These are phyloP conservation scores for Amphicarpaea edgeworthii DNA, from an alignment of 306 rosid genomes.

Conservation along the genomic window DNA sequence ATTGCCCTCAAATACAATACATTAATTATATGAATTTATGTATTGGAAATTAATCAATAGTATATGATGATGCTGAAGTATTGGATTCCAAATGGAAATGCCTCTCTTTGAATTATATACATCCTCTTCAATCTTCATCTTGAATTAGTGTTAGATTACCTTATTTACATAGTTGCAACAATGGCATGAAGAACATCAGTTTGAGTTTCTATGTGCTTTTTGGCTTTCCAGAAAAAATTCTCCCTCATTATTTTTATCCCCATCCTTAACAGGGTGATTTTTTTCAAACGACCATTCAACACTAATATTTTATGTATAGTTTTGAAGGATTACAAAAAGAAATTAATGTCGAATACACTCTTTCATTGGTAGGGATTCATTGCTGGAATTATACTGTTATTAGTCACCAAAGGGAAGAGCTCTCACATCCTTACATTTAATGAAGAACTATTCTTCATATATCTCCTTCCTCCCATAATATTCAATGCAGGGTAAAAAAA, in stretches of 20 bases:
- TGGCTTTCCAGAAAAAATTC: constrained; percentile 3
- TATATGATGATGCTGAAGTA: background rate
- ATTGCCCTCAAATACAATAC: background rate
- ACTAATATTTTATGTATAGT: background rate
- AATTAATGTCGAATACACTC: background rate
- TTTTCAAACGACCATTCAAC: background rate
- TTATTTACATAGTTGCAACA: background rate
- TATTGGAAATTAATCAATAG: background rate
- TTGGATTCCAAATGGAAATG: background rate
- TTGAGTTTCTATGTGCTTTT: constrained; percentile 6
- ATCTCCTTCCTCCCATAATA: constrained; percentile 96
- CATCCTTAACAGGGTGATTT: background rate
- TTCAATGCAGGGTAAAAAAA: constrained; percentile 90
- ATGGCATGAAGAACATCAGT: background rate
- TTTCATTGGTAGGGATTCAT: constrained; percentile 61
- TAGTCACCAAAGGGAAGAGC: constrained; percentile 71
- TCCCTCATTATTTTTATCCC: background rate
- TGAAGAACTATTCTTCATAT: constrained; percentile 90
- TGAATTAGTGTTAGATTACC: constrained; percentile 2
- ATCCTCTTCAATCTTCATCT: constrained; percentile 5
- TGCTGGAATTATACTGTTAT: constrained; percentile 68
- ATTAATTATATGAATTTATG: background rate
- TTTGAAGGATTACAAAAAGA: background rate
- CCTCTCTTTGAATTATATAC: background rate
- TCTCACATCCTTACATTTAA: constrained; percentile 78